phyloP scores from a whole-genome alignment of 2,329 filamentous ascomycete species.

The Penicillium sp. region DNA sequence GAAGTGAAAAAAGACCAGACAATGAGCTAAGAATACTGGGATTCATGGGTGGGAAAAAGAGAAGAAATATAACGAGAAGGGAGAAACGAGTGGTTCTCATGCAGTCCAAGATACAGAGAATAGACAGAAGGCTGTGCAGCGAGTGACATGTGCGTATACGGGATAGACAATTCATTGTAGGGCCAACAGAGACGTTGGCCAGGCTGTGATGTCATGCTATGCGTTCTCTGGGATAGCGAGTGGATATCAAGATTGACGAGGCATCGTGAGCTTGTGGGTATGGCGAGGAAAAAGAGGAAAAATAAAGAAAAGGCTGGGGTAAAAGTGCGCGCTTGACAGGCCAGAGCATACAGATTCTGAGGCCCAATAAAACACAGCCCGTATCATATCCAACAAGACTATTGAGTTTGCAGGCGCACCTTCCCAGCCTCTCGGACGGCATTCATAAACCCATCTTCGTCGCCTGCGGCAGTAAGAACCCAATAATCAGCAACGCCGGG shows the following conservation, averaged over 20 bases:
- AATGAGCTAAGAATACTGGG: not conserved
- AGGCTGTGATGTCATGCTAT: not conserved
- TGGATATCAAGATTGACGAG: slow-evolving; percentile 1
- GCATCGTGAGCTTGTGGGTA: not conserved
- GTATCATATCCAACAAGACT: not conserved
- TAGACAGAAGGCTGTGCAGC: not conserved
- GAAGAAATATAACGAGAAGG: not conserved
- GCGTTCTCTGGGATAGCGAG: not conserved
- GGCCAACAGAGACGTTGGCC: not conserved
- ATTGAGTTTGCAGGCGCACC: slow-evolving; percentile 24
- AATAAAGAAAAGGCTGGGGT: not conserved
- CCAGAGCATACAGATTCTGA: not conserved
- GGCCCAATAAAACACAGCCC: not conserved
- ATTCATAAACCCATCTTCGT: slow-evolving; percentile 43
- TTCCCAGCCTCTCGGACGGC: slow-evolving; percentile 44
- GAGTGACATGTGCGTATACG: slow-evolving; percentile 7
- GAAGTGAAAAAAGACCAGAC: not conserved
- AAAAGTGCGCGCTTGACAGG: not conserved
- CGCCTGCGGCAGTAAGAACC: slow-evolving; percentile 36
- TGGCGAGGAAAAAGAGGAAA: not conserved
- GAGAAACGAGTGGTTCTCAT: not conserved
- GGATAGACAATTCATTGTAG: not conserved
- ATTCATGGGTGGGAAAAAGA: not conserved
- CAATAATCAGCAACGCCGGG: slow-evolving; percentile 41
- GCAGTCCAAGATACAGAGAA: not conserved